Percentiles rank a stretch among this genome's conserved stretches.
Evolutionary conservation across 1,139 yeast genomes (phyloP).

Genomic region (Yamadazyma diddensiae): DNA sequence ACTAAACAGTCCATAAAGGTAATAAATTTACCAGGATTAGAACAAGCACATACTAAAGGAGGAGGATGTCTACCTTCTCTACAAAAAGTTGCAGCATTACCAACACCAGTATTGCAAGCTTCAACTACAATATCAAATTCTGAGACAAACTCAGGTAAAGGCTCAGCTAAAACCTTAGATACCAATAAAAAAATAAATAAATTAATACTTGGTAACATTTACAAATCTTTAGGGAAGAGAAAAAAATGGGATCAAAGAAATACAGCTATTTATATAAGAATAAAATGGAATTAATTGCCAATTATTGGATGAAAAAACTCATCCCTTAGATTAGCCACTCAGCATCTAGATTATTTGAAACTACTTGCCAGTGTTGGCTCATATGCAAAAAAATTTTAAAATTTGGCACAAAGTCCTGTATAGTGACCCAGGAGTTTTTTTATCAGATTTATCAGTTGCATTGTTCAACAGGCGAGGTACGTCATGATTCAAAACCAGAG

Average conservation of each 20-base stretch:
- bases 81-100: conserved; percentile 10
- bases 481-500: not conserved
- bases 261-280: too few species aligned
- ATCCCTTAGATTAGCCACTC: not conserved
- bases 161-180: too few species aligned
- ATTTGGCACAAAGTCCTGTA: too few species aligned
- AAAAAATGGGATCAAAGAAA: too few species aligned
- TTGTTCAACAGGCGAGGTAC: not conserved
- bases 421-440: too few species aligned
- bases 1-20: conserved; percentile 19
- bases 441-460: conserved; percentile 13
- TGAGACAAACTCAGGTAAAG: conserved; percentile 5
- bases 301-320: not conserved
- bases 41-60: conserved; percentile 16
- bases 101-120: conserved; percentile 9
- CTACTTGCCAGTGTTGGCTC: not conserved
- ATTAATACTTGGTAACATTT: too few species aligned
- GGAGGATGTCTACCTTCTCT: not conserved
- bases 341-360: not conserved
- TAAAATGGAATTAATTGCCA: not conserved
- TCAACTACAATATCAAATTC: conserved; percentile 8
- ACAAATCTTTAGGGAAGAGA: too few species aligned
- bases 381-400: too few species aligned
- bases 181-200: too few species aligned
- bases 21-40: conserved; percentile 18